Base-by-base conservation (phyloP, 2,329 filamentous ascomycete species). In the Parastagonospora avenae region DNA sequence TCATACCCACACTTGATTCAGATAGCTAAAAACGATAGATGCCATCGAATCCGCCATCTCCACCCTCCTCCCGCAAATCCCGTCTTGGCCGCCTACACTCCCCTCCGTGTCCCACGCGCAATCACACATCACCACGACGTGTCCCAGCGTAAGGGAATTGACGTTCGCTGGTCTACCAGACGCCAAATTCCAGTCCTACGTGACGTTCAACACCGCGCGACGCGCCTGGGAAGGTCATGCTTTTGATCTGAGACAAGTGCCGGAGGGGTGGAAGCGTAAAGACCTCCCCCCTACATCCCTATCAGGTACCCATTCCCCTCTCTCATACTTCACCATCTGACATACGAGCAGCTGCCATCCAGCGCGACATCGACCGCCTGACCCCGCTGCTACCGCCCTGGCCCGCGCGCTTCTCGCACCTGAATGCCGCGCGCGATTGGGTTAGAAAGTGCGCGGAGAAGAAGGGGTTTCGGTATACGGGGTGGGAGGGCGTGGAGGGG, bases 351-450 rank as follows among this genome's bases (percentile, higher is more conserved):
- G 36, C 16, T 9, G 36, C 36, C 14, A 24, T 38, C 4, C 10
- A 14, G 5, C 8, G 10, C 5, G 15, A 38, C 14, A 38, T 38
- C 36, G 15, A 14, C 14, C 36, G 11, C 36, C 14, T 38, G 14
- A 14, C 10, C 10, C 36, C 14, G 5, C 36, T 38, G n/a, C 36
- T 38, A 2, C 16, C 8, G 14, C 15, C 30, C 40, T 56, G 50
- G 46, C 50, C 47, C 1, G 1, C 36, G 0, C 12, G 8, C 0
- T 56, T 53, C 41, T 4, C 8, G 8, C 32, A 50, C 27, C n/a
- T 56, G 8, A 53, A 56, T 2, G 47, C 33, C 9, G 54, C 54
- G 15, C 37, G 54, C 11, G 46, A 56, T 24, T 53, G 47, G 8
- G 41, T 56, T 4, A 31, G 16, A 0, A 2, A 3, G 42, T 45